Evolutionary conservation across 495 filamentous ascomycete species (phyloP).

Genomic region (Penicillium subrubescens): DNA sequence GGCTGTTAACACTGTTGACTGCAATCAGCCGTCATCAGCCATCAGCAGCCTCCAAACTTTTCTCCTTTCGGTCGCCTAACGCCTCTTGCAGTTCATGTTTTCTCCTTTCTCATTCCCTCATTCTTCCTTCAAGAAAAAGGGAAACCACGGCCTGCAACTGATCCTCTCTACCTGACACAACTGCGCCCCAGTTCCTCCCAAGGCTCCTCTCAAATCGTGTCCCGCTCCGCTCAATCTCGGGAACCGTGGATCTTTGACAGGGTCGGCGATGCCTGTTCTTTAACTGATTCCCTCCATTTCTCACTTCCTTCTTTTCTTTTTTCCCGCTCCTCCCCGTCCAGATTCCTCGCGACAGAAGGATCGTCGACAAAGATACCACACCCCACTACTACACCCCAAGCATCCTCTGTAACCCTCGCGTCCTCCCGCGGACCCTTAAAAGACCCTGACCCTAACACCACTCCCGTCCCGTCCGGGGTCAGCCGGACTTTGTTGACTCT

Average conservation of each 20-base stretch:
- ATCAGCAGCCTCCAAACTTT: conserved; percentile 8
- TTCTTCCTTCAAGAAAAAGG: neutral
- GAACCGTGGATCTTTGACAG: conserved; percentile 29
- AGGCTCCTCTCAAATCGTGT: neutral
- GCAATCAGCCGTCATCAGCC: neutral
- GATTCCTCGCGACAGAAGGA: neutral
- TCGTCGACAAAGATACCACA: neutral
- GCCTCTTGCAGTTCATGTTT: neutral
- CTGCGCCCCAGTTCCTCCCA: conserved; percentile 11
- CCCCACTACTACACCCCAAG: neutral
- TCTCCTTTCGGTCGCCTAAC: neutral
- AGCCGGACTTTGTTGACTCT: neutral
- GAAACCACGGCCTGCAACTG: too few relatives aligned
- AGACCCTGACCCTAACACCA: too few relatives aligned
- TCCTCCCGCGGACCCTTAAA: neutral
- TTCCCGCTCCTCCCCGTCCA: neutral
- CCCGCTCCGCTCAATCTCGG: conserved; percentile 9
- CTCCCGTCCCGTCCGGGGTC: neutral
- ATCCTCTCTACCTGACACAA: conserved; percentile 11
- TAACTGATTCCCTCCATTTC: neutral
- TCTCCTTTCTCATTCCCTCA: neutral
- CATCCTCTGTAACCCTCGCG: neutral
- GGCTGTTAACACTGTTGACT: conserved; percentile 15
- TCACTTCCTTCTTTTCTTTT: neutral
- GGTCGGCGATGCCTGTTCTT: conserved; percentile 5